phyloP scores from a whole-genome alignment of 768 basidiomycete genomes.

The Hemileccinum rubropunctum region DNA sequence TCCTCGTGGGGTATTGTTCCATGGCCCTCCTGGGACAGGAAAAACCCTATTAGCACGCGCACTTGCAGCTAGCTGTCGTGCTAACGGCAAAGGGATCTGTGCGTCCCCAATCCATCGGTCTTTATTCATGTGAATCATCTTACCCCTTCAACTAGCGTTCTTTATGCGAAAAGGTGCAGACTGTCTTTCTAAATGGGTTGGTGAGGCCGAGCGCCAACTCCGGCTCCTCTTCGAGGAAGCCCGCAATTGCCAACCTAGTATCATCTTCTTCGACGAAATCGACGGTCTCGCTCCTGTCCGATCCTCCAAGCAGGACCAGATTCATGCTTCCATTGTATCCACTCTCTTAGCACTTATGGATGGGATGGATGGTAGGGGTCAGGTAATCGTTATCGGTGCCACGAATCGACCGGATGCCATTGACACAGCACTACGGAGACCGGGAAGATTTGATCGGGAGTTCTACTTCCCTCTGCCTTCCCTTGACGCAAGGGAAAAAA shows the following conservation, averaged over 20 bases:
- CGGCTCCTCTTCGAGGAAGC: conserved; percentile 96
- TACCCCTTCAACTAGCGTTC: conserved; percentile 61
- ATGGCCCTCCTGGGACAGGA: conserved; percentile 98
- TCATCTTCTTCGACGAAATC: conserved; percentile 99
- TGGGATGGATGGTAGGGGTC: conserved; percentile 97
- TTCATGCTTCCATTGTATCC: conserved; percentile 96
- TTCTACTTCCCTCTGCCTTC: conserved; percentile 96
- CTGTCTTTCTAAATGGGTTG: conserved; percentile 98
- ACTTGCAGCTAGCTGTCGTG: conserved; percentile 87
- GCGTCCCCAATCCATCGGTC: conserved; percentile 31
- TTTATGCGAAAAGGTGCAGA: conserved; percentile 99
- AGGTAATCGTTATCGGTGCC: conserved; percentile 96
- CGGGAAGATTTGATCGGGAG: conserved; percentile 95
- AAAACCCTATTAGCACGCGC: conserved; percentile 94
- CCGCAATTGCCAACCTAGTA: conserved; percentile 85
- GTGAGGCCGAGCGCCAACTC: conserved; percentile 95
- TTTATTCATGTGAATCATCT: background rate
- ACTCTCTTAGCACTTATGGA: conserved; percentile 97
- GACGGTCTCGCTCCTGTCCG: conserved; percentile 97
- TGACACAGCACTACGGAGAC: conserved; percentile 90
- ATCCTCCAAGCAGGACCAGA: conserved; percentile 98
- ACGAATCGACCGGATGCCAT: conserved; percentile 98
- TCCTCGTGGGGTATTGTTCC: conserved; percentile 94
- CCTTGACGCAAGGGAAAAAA: conserved; percentile 80
- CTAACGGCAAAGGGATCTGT: conserved; percentile 87